Evolutionary conservation across 208 protist species (phyloP).

Genomic region (Crithidia bombi): DNA sequence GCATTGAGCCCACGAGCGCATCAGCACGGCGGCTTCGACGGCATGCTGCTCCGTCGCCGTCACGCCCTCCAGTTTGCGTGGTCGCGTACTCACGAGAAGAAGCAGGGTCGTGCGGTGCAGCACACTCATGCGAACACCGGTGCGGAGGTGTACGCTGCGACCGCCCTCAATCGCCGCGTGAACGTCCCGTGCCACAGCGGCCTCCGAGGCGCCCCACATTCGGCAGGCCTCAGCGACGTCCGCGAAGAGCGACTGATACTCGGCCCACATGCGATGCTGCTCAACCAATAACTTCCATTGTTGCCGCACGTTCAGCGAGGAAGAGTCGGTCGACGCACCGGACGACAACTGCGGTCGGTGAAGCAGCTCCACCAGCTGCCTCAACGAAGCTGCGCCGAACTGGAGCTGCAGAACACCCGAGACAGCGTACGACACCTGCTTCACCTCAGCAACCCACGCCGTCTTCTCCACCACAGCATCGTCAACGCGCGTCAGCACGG

Average conservation of each 20-base stretch:
- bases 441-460: constrained; percentile 46
- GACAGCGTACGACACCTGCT: constrained; percentile 24
- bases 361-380: constrained; percentile 36
- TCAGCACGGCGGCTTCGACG: constrained; percentile 12
- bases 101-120: constrained; percentile 42
- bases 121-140: constrained; percentile 66
- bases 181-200: constrained; percentile 34
- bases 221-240: constrained; percentile 28
- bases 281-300: constrained; percentile 32
- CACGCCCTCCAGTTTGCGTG: constrained; percentile 18
- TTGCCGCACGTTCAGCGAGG: not conserved
- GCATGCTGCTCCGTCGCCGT: constrained; percentile 26
- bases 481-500: constrained; percentile 20
- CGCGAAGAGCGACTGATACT: constrained; percentile 34
- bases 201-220: constrained; percentile 26
- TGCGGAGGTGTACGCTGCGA: constrained; percentile 57
- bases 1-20: constrained; percentile 13
- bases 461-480: constrained; percentile 26
- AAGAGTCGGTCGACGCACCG: not conserved
- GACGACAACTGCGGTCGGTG: not conserved
- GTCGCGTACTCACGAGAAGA: constrained; percentile 17
- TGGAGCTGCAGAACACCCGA: constrained; percentile 48
- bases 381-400: constrained; percentile 33
- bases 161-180: constrained; percentile 29
- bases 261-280: constrained; percentile 26